A percentile compares a stretch with the other conserved stretches of the same genome.
Evolutionary conservation across 208 protist species (phyloP).

Genomic region (Leishmania turanica): DNA sequence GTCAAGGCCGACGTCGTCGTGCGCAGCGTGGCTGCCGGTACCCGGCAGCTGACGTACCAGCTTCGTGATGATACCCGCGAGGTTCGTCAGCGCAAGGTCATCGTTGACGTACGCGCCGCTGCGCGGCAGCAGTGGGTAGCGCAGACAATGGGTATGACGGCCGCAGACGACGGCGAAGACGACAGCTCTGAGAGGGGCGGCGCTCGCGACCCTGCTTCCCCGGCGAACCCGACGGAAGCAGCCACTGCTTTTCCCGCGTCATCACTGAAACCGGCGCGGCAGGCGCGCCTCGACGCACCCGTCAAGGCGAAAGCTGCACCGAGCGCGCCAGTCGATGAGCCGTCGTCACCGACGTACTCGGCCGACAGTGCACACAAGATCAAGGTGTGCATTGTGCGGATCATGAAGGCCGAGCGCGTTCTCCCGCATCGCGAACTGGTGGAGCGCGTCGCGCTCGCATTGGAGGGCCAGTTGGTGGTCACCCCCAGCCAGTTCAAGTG

Average conservation of each 20-base stretch:
- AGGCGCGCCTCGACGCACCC: neutral
- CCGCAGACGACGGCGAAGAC: slow-evolving; percentile 7
- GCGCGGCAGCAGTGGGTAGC: slow-evolving; percentile 37
- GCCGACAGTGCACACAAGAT: slow-evolving; percentile 42
- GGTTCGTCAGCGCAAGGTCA: slow-evolving; percentile 40
- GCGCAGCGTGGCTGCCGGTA: slow-evolving; percentile 34
- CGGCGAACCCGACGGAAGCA: neutral
- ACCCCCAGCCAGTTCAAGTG: slow-evolving; percentile 53
- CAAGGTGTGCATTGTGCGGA: slow-evolving; percentile 56
- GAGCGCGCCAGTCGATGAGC: neutral
- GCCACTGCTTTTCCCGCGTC: neutral
- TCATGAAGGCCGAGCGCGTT: slow-evolving; percentile 49
- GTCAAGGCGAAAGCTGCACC: neutral
- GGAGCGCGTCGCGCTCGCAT: slow-evolving; percentile 19
- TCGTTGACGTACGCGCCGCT: slow-evolving; percentile 44
- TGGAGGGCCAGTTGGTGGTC: slow-evolving; percentile 36
- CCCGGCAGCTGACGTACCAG: slow-evolving; percentile 41
- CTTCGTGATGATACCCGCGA: slow-evolving; percentile 36
- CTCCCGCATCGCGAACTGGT: slow-evolving; percentile 50
- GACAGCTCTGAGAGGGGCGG: neutral
- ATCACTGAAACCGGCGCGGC: neutral
- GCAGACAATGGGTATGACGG: slow-evolving; percentile 20
- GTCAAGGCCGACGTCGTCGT: slow-evolving; percentile 53
- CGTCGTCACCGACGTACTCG: slow-evolving; percentile 11
- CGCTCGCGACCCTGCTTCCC: neutral